Base-by-base conservation (phyloP, 257 asterid species). In the Ophiorrhiza pumila region DNA sequence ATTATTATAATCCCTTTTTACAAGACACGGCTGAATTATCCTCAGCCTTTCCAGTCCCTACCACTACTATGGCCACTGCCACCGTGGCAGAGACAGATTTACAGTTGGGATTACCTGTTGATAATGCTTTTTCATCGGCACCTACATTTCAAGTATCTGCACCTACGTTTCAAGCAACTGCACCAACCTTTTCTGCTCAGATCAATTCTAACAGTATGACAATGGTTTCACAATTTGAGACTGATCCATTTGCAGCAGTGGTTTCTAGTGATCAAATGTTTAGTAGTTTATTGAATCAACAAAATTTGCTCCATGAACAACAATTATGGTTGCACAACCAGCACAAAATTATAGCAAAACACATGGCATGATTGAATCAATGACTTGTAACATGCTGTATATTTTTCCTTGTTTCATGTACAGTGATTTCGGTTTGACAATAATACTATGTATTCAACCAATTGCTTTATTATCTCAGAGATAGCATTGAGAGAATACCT, bases 321-420 rank as follows among this genome's bases (percentile, higher is more conserved):
- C 79, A 87, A 20, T 22, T 84, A 83, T 89, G 97, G 97, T 78
- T 91, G 82, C 92, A 87, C 59, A 81, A 91, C 76, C 95, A 91
- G 73, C 85, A 85, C 80, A 91, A 86, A 86, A 91, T 89, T 62
- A 78, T 89, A 69, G 90, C 85, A 39, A 91, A 89, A 80, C 83
- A 84, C 71, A 68, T 43, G 71, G 71, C 82, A 39, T 87, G 66
- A 79, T 14, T 45, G 65, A 57, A 49, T 58, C 20, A 25, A 25
- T n/a, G 9, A 7, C 25, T 58, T 5, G 50, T 59, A 43, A 23
- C 22, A 45, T 13, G 17, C 4, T n/a, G 7, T 9, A n/a, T 11
- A 65, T 65, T 65, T 65, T 25, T 43, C n/a, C n/a, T n/a, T n/a
- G n/a, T n/a, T n/a, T n/a, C n/a, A n/a, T n/a, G n/a, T n/a, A n/a